A percentile compares a stretch with the other conserved stretches of the same genome.
These are phyloP conservation scores for Trametes cingulata DNA, from an alignment of 768 basidiomycete species.

Conservation along the genomic window DNA sequence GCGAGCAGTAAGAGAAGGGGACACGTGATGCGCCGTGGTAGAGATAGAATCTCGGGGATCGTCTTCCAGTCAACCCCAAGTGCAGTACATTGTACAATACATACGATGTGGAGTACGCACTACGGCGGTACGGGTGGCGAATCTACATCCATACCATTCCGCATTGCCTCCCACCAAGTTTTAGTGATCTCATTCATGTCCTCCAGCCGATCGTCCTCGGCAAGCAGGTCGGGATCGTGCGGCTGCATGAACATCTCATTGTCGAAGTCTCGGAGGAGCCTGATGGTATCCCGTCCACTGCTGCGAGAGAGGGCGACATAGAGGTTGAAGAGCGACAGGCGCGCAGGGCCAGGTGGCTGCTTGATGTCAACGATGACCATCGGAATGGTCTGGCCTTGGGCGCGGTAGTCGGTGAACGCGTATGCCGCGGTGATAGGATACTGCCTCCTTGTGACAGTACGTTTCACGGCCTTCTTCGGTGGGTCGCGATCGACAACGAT, in stretches of 20 bases:
- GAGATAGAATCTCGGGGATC: too few species aligned
- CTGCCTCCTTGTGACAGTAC: conserved; percentile 27
- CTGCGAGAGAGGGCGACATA: conserved; percentile 44
- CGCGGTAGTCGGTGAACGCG: conserved; percentile 43
- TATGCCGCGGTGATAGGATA: conserved; percentile 40
- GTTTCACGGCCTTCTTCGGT: background rate
- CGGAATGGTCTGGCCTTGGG: conserved; percentile 45
- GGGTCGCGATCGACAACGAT: conserved; percentile 25
- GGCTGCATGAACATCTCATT: conserved; percentile 30
- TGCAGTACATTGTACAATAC: too few species aligned
- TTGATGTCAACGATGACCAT: conserved; percentile 41
- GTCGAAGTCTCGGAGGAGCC: conserved; percentile 34
- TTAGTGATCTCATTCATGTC: conserved; percentile 13
- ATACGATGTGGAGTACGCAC: too few species aligned
- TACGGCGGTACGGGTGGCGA: too few species aligned
- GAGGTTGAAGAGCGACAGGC: conserved; percentile 38
- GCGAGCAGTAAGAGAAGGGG: too few species aligned
- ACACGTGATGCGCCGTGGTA: too few species aligned
- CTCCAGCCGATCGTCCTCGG: conserved; percentile 13
- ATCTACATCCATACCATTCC: too few species aligned
- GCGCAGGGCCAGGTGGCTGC: conserved; percentile 32
- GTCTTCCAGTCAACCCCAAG: too few species aligned
- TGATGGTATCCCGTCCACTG: conserved; percentile 29
- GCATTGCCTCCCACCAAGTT: conserved; percentile 7
- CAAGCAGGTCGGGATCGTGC: conserved; percentile 14